phyloP scores from a whole-genome alignment of 2,329 filamentous ascomycete species.

The Microdochium nivale region DNA sequence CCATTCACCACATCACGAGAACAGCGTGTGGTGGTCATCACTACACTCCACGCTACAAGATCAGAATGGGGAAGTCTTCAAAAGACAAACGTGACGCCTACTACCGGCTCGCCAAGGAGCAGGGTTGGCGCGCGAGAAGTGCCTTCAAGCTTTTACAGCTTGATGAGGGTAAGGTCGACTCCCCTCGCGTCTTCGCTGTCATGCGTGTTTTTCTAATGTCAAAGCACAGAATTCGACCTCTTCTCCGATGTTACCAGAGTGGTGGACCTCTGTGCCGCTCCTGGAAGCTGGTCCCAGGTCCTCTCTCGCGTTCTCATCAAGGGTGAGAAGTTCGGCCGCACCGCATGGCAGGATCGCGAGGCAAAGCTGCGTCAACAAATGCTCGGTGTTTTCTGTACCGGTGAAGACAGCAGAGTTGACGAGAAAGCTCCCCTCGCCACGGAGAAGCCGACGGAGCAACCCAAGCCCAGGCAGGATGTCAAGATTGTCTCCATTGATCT shows the following conservation, averaged over 20 bases:
- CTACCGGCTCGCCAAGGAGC: conserved; percentile 95
- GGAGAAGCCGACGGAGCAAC: conserved; percentile 9
- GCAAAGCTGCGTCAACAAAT: conserved; percentile 55
- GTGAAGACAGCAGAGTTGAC: conserved; percentile 12
- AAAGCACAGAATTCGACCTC: conserved; percentile 69
- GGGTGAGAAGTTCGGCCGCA: conserved; percentile 79
- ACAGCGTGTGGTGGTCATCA: no score
- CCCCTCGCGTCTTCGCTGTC: conserved; percentile 1
- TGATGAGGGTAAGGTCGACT: conserved; percentile 53
- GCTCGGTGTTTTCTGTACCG: conserved; percentile 38
- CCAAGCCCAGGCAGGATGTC: conserved; percentile 55
- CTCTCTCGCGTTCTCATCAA: conserved; percentile 89
- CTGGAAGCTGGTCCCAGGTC: conserved; percentile 95
- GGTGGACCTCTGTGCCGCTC: conserved; percentile 91
- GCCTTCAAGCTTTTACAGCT: conserved; percentile 97
- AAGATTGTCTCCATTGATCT: conserved; percentile 95
- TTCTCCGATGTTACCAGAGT: conserved; percentile 86
- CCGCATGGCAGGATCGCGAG: conserved; percentile 81
- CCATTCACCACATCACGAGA: no score
- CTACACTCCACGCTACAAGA: no score
- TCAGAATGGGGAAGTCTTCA: conserved; percentile 83
- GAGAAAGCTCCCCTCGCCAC: conserved; percentile 6
- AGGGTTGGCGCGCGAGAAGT: conserved; percentile 93
- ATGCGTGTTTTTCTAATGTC: conserved; percentile 5
- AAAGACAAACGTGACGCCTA: conserved; percentile 99